Conservation (phyloP, 2,329 filamentous ascomycete species). For the Leptoxyphium fumago region DNA sequence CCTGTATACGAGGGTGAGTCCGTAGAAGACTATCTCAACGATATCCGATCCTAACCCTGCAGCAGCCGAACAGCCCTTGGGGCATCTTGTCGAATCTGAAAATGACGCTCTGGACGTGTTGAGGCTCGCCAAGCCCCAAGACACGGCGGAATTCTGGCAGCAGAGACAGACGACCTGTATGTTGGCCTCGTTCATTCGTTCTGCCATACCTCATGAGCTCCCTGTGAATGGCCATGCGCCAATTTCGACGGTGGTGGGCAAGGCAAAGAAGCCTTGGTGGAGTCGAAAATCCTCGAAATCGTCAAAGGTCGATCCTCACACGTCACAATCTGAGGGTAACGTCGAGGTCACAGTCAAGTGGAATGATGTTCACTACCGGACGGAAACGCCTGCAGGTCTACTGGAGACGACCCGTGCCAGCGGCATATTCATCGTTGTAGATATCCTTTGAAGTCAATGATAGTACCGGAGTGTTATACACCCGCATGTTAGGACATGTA, state of each 20-base stretch:
- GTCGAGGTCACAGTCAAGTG: slow-evolving; percentile 20
- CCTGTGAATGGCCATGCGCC: not conserved
- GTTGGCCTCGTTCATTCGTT: not conserved
- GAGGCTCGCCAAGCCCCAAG: slow-evolving; percentile 15
- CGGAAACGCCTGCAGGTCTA: slow-evolving; percentile 30
- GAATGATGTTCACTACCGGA: slow-evolving; percentile 27
- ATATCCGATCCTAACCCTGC: not conserved
- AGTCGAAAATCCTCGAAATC: not conserved
- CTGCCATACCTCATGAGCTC: slow-evolving; percentile 1
- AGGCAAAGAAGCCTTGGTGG: slow-evolving; percentile 3
- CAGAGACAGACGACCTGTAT: slow-evolving; percentile 7
- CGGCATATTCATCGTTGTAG: slow-evolving; percentile 12
- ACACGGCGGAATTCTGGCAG: slow-evolving; percentile 18
- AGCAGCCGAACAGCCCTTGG: slow-evolving; percentile 7
- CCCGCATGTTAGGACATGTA: not conserved
- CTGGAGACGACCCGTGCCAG: slow-evolving; percentile 24
- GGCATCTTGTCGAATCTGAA: slow-evolving; percentile 13
- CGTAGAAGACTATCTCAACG: not conserved
- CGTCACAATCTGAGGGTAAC: slow-evolving; percentile 1
- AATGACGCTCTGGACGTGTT: slow-evolving; percentile 13
- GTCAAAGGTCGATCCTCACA: slow-evolving; percentile 8
- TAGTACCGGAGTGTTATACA: no score
- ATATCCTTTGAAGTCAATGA: slow-evolving; percentile 4
- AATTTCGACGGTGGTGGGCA: slow-evolving; percentile 5
- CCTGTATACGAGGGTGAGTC: slow-evolving; percentile 18